Percentiles rank a stretch among this genome's conserved stretches.
These are phyloP conservation scores for Stereum hirsutum DNA, from an alignment of 1,284 basidiomycete species.

Conservation along the genomic window DNA sequence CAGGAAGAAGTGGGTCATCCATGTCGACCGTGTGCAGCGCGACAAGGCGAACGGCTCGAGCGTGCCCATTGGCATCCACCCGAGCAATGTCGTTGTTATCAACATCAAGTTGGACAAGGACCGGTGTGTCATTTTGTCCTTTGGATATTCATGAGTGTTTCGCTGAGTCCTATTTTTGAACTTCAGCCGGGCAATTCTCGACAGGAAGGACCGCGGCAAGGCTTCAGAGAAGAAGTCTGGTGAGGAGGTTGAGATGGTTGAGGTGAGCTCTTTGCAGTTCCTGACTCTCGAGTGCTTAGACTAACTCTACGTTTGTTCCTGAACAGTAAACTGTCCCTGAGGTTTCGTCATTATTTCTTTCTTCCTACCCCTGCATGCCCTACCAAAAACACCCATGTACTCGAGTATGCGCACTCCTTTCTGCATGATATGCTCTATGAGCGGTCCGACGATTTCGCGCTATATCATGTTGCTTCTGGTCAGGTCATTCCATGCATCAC, in stretches of 20 bases:
- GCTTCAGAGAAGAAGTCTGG: conserved; percentile 21
- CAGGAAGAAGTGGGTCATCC: conserved; percentile 99
- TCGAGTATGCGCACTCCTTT: conserved; percentile 30
- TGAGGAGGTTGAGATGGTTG: conserved; percentile 68
- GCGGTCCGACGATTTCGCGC: no score
- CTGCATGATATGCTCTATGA: conserved; percentile 46
- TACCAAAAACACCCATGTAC: conserved; percentile 41
- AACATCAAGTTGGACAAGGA: conserved; percentile 88
- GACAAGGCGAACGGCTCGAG: conserved; percentile 98
- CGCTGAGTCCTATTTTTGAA: neutral
- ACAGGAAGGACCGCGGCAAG: conserved; percentile 75
- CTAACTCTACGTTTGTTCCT: conserved; percentile 8
- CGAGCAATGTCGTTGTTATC: conserved; percentile 95
- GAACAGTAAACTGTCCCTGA: conserved; percentile 23
- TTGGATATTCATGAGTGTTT: neutral
- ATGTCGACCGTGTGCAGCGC: conserved; percentile 95
- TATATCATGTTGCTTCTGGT: no score
- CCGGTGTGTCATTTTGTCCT: conserved; percentile 34
- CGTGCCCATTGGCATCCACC: conserved; percentile 91
- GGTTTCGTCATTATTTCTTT: conserved; percentile 11
- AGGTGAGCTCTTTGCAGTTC: conserved; percentile 38
- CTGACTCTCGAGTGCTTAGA: neutral
- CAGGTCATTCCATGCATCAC: no score
- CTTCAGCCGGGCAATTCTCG: conserved; percentile 66
- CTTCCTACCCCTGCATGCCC: conserved; percentile 26